These are phyloP conservation scores for Oxytropis ochrocephala DNA, from an alignment of 306 rosid genomes.

Conservation along the genomic window DNA sequence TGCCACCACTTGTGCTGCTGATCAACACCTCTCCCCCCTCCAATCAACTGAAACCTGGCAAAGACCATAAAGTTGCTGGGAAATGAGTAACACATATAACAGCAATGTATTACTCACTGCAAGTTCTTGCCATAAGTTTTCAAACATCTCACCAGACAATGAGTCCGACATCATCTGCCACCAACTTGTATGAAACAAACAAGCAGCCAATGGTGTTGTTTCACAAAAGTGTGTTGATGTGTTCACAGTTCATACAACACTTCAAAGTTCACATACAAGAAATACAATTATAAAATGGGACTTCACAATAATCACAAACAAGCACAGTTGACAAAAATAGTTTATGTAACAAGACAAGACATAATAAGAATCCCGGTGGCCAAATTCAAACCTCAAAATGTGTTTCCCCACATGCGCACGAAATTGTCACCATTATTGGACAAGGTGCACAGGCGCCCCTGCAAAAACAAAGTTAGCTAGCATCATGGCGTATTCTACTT, in stretches of 20 bases:
- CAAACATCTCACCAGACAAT: background rate
- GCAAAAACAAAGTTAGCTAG: conserved; percentile 39
- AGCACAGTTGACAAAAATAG: conserved; percentile 2
- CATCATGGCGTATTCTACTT: background rate
- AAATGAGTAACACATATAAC: background rate
- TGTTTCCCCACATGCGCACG: conserved; percentile 89
- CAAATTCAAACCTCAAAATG: conserved; percentile 74
- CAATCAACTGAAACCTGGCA: conserved; percentile 5
- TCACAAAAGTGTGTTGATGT: background rate
- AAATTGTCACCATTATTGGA: conserved; percentile 87
- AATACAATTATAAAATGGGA: background rate
- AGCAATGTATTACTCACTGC: background rate
- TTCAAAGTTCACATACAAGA: background rate
- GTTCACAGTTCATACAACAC: background rate
- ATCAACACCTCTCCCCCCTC: background rate
- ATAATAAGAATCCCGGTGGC: conserved; percentile 4
- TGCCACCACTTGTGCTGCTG: background rate
- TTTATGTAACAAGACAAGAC: background rate
- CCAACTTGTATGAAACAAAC: background rate
- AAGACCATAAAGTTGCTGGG: background rate
- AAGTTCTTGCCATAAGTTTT: background rate
- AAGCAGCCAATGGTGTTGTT: background rate
- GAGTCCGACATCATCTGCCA: background rate
- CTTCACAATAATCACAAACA: conserved; percentile 17
- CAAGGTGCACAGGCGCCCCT: conserved; percentile 99